Percentiles rank a stretch among this genome's conserved stretches.
Evolutionary conservation across 805 yeast species (phyloP).

Genomic region (Saturnispora galanensis): DNA sequence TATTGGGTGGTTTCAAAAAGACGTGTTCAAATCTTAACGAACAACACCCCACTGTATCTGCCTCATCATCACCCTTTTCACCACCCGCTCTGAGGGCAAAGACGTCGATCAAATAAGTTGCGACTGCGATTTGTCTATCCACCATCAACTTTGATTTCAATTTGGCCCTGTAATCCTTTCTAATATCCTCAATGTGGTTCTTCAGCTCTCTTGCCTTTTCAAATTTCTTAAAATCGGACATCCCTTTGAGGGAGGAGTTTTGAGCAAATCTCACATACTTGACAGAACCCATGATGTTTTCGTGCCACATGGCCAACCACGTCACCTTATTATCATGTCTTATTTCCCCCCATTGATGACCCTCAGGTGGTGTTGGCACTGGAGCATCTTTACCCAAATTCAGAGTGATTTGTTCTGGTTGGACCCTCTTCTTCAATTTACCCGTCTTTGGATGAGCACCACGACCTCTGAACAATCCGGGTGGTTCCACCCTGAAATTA

Average conservation of each 20-base stretch:
- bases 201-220: constrained; percentile 87
- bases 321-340: constrained; percentile 82
- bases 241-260: constrained; percentile 82
- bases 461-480: constrained; percentile 91
- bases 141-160: constrained; percentile 70
- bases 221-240: constrained; percentile 82
- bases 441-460: constrained; percentile 98
- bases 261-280: constrained; percentile 91
- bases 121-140: constrained; percentile 87
- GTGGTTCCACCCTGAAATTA: constrained; percentile 91
- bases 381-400: constrained; percentile 66
- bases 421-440: constrained; percentile 72
- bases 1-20: constrained; percentile 74
- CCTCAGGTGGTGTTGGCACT: constrained; percentile 76
- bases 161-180: constrained; percentile 62
- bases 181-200: constrained; percentile 57
- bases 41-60: constrained; percentile 97
- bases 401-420: constrained; percentile 81
- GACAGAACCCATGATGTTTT: constrained; percentile 71
- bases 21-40: constrained; percentile 87
- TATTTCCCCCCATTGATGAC: constrained; percentile 86
- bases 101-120: constrained; percentile 83
- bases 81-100: constrained; percentile 97
- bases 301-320: constrained; percentile 98
- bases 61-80: constrained; percentile 94